These are phyloP conservation scores for Penicilliopsis zonata DNA, from an alignment of 495 filamentous ascomycete species.

Conservation along the genomic window DNA sequence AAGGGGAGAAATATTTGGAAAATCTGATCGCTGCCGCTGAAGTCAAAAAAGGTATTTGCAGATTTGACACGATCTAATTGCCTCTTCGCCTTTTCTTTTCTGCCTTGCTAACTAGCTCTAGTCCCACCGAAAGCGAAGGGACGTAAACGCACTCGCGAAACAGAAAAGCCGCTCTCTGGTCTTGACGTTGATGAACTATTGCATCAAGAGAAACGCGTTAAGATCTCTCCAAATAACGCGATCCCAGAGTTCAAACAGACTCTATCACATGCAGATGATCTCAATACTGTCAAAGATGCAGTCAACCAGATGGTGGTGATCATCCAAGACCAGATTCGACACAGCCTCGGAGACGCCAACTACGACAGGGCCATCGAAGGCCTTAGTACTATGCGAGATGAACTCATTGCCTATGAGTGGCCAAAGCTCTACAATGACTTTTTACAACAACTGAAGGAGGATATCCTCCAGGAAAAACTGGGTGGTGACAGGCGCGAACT, in stretches of 20 bases:
- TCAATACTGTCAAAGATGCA: slow-evolving; percentile 51
- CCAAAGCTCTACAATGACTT: slow-evolving; percentile 69
- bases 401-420: slow-evolving; percentile 64
- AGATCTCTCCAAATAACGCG: slow-evolving; percentile 66
- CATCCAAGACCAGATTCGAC: slow-evolving; percentile 52
- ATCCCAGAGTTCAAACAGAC: slow-evolving; percentile 89
- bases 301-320: slow-evolving; percentile 63
- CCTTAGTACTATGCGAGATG: slow-evolving; percentile 65
- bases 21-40: slow-evolving; percentile 55
- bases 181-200: slow-evolving; percentile 78
- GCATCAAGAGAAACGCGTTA: slow-evolving; percentile 42
- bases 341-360: slow-evolving; percentile 61
- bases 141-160: slow-evolving; percentile 52
- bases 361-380: slow-evolving; percentile 70
- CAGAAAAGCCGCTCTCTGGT: slow-evolving; percentile 77
- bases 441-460: slow-evolving; percentile 56
- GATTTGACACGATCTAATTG: too few species aligned
- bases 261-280: slow-evolving; percentile 48
- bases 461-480: slow-evolving; percentile 57
- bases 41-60: slow-evolving; percentile 66
- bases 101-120: slow-evolving; percentile 23
- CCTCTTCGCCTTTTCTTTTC: background rate
- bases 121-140: slow-evolving; percentile 79
- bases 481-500: slow-evolving; percentile 72
- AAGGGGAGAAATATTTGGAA: slow-evolving; percentile 41